These are phyloP conservation scores for Rostrohypoxylon terebratum DNA, from an alignment of 495 filamentous ascomycete genomes.

Conservation along the genomic window DNA sequence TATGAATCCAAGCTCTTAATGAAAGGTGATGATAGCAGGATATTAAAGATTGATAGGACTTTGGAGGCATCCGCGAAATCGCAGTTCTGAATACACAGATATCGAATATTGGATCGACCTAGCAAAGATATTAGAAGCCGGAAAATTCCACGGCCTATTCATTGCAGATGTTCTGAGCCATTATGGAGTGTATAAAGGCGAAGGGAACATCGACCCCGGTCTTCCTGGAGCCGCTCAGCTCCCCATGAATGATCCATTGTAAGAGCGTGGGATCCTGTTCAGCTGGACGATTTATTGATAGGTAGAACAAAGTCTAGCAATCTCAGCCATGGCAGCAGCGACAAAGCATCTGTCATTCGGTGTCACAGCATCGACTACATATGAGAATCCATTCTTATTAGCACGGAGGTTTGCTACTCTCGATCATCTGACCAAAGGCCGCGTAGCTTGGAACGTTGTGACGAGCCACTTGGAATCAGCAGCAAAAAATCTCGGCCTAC, in stretches of 20 bases:
- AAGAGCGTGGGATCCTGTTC: not conserved
- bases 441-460: slow-evolving; percentile 68
- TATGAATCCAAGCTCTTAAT: not conserved
- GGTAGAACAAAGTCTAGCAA: not conserved
- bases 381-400: slow-evolving; percentile 61
- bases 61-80: slow-evolving; percentile 15
- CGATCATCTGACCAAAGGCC: slow-evolving; percentile 65
- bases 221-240: slow-evolving; percentile 8
- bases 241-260: slow-evolving; percentile 17
- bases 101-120: slow-evolving; percentile 11
- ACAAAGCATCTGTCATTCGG: slow-evolving; percentile 62
- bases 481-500: slow-evolving; percentile 12
- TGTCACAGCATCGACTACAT: slow-evolving; percentile 61
- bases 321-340: slow-evolving; percentile 63
- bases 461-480: slow-evolving; percentile 61
- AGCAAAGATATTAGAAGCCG: slow-evolving; percentile 7
- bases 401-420: slow-evolving; percentile 63
- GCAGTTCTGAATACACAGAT: slow-evolving; percentile 9
- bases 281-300: not conserved
- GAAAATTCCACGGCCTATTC: slow-evolving; percentile 13
- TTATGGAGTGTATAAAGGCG: slow-evolving; percentile 14
- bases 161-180: slow-evolving; percentile 11
- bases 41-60: not conserved
- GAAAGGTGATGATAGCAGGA: not conserved
- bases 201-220: slow-evolving; percentile 9